Base-by-base conservation (phyloP, 176 grass and related monocot species). In the Aegilops bicornis region DNA sequence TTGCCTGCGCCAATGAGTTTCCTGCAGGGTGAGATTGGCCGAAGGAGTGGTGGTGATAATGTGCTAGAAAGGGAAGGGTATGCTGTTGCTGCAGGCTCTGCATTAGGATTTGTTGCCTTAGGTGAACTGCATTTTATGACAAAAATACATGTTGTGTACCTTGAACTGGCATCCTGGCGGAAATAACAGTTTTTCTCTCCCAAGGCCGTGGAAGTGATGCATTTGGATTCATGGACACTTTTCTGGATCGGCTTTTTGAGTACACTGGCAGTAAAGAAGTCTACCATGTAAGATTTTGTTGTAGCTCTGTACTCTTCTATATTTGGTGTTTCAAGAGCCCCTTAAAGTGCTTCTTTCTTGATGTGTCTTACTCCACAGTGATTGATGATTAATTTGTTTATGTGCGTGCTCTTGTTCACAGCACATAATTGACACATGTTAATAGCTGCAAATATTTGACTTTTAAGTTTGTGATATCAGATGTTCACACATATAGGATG, bases 41-140 rank as follows among this genome's bases (percentile, higher is more conserved):
- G 93, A 83, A 98, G 93, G 95, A 98, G 96, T 88, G 91, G 93
- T 61, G 93, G 96, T 81, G 96, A 98, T 83, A 98, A 95, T 91
- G 96, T 95, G 72, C 90, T 98, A 71, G 96, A 98, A 95, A 93
- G 96, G 84, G 96, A 98, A 98, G 96, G 96, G 60, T 98, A 95
- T 76, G 91, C 96, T 63, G 93, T 98, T 95, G 96, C 96, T 88
- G 96, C 96, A 52, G 96, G 96, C 68, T 95, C 93, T 84, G 96
- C 96, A 39, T 74, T 98, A 80, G 96, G 96, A 77, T 82, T 98
- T 82, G 93, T 98, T 73, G 96, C 96, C 61, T 92, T 98, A 92
- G 96, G 96, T 98, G 89, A 76, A 74, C 83, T 70, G 33, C 25
- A 47, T 87, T 81, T 87, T 25, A 85, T 82, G 17, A 83, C 3